These are phyloP conservation scores for Podospora sp. DNA, from an alignment of 495 filamentous ascomycete species.

Conservation along the genomic window DNA sequence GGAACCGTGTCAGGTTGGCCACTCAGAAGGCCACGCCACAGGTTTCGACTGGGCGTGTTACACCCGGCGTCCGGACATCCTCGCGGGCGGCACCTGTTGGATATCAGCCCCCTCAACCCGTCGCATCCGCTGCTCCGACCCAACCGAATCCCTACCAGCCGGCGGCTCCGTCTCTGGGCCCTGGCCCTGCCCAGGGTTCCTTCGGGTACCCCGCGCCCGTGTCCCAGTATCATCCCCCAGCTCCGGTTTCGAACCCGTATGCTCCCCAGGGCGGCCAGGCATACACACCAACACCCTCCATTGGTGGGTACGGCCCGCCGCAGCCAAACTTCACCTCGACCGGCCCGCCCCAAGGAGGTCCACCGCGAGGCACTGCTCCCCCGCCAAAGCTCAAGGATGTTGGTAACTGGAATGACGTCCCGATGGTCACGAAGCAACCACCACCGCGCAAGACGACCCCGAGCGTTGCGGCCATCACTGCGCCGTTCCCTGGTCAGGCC, in stretches of 20 bases:
- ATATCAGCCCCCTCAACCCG: slow-evolving; percentile 43
- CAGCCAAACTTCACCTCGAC: slow-evolving; percentile 24
- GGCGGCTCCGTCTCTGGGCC: slow-evolving; percentile 36
- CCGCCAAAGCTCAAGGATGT: slow-evolving; percentile 71
- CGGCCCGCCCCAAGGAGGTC: slow-evolving; percentile 17
- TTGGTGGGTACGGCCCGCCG: slow-evolving; percentile 41
- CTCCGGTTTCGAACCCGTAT: slow-evolving; percentile 33
- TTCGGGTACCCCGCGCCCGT: slow-evolving; percentile 37
- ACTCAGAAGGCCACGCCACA: slow-evolving; percentile 64
- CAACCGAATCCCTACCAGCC: slow-evolving; percentile 43
- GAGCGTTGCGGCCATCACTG: slow-evolving; percentile 59
- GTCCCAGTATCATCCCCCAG: slow-evolving; percentile 40
- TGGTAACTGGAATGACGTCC: slow-evolving; percentile 92
- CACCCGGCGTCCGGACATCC: slow-evolving; percentile 28
- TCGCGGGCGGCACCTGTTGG: slow-evolving; percentile 38
- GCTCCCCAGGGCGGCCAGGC: slow-evolving; percentile 20
- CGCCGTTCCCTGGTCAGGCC: slow-evolving; percentile 68
- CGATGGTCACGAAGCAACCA: slow-evolving; percentile 79
- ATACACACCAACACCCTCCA: slow-evolving; percentile 32
- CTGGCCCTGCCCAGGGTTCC: slow-evolving; percentile 58
- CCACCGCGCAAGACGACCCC: slow-evolving; percentile 73
- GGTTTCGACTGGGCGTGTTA: slow-evolving; percentile 28
- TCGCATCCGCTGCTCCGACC: slow-evolving; percentile 37
- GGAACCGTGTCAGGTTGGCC: slow-evolving; percentile 83
- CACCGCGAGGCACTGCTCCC: slow-evolving; percentile 56